These are phyloP conservation scores for Raffaelea deltoideospora DNA, from an alignment of 2,329 filamentous ascomycete genomes.

Conservation along the genomic window DNA sequence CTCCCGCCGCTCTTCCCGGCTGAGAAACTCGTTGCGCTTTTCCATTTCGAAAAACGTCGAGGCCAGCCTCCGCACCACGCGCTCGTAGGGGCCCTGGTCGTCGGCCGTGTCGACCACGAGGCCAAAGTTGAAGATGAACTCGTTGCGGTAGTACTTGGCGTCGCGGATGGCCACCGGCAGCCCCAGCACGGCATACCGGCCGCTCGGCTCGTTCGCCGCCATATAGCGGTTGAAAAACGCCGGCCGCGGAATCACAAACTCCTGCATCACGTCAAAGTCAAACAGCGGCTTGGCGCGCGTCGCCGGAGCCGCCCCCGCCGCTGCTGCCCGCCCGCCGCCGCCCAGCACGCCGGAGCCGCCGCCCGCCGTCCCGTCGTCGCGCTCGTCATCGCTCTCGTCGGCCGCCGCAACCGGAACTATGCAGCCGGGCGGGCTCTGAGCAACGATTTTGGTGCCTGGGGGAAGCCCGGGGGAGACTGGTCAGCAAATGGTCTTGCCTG, in stretches of 20 bases:
- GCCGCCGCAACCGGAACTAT: constrained; percentile 29
- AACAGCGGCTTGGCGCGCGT: constrained; percentile 34
- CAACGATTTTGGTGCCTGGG: constrained; percentile 45
- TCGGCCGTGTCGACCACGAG: constrained; percentile 35
- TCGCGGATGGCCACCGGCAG: constrained; percentile 80
- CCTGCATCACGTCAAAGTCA: constrained; percentile 72
- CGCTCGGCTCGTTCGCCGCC: constrained; percentile 56
- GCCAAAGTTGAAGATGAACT: constrained; percentile 98
- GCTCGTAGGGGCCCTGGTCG: constrained; percentile 67
- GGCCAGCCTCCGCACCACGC: constrained; percentile 73
- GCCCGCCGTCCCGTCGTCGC: neutral
- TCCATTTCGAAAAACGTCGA: constrained; percentile 79
- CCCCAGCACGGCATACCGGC: constrained; percentile 64
- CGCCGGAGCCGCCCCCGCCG: neutral
- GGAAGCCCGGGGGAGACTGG: constrained; percentile 31
- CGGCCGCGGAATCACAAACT: constrained; percentile 89
- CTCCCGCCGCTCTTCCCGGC: constrained; percentile 25
- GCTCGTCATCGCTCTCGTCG: constrained; percentile 3
- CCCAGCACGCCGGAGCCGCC: neutral
- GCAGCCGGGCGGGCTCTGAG: constrained; percentile 47
- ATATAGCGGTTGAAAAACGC: constrained; percentile 89
- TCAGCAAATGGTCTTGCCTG: constrained; percentile 54
- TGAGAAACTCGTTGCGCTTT: constrained; percentile 76
- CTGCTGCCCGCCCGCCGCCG: neutral
- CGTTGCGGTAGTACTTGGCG: constrained; percentile 73